Base-by-base conservation (phyloP, 345 rosid genomes). In the Citropsis articulata region DNA sequence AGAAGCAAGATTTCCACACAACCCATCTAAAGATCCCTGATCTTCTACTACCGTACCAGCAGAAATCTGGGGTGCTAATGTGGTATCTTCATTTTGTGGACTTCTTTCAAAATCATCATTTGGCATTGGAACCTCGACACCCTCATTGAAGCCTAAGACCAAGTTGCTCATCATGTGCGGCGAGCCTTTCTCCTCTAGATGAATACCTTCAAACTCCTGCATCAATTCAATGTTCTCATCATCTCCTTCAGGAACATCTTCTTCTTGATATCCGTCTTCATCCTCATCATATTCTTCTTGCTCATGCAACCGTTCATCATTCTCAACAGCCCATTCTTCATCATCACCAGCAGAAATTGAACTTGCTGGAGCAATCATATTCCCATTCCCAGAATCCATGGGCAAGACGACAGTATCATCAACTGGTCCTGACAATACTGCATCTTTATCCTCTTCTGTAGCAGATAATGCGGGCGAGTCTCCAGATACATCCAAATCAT, bases 251-350 rank as follows among this genome's bases (percentile, higher is more conserved):
- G 87, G 73, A 81, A 82, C 98, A 78, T 92, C 95, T 77, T 91
- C 98, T 84, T 95, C 98, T 75, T 84, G 89, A 77, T 89, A 94
- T 57, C 90, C 98, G 78, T 94, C 94, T 80, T 89, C 98, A 85
- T 91, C 97, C 84, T 94, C 98, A 61, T 94, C 96, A 76, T 94
- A 97, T 87, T 90, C 98, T 88, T 92, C 97, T 85, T 90, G 99
- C 84, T 92, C 97, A 86, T 86, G 98, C 82, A 93, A 69, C 50
- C 75, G 87, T 61, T 87, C 92, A 69, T 86, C 87, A 78, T 86
- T 86, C 74, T 90, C 93, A 86, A 84, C 62, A 72, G 89, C 73
- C 99, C 99, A 97, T 77, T 96, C 98, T 78, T 89, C 97, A 79
- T 93, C 98, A 45, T 94, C 98, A 73, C 89, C 88, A 35, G 87